These are phyloP conservation scores for Gyrodon lividus DNA, from an alignment of 768 basidiomycete species.

Conservation along the genomic window DNA sequence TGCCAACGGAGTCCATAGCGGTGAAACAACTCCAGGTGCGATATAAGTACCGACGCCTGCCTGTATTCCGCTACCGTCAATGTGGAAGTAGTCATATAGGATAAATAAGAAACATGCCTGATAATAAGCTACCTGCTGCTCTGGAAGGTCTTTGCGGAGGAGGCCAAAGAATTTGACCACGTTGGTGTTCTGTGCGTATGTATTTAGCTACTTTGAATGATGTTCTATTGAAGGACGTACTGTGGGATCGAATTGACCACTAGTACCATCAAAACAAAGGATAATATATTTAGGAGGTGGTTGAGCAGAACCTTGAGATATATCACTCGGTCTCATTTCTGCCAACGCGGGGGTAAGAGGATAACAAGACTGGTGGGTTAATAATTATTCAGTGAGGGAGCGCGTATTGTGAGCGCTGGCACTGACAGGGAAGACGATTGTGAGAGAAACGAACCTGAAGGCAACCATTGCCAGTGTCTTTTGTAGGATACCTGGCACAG, in stretches of 20 bases:
- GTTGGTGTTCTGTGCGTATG: constrained; percentile 53
- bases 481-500: neutral
- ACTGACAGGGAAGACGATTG: neutral
- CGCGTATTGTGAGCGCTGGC: neutral
- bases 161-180: constrained; percentile 69
- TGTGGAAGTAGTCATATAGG: too few relatives aligned
- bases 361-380: neutral
- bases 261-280: constrained; percentile 72
- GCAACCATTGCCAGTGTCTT: neutral
- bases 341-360: too few relatives aligned
- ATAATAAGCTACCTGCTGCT: constrained; percentile 65
- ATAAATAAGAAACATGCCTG: constrained; percentile 45
- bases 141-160: constrained; percentile 55
- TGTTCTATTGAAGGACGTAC: constrained; percentile 44
- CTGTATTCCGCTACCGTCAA: constrained; percentile 22
- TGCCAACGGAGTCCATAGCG: constrained; percentile 56
- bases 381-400: neutral
- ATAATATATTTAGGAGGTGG: constrained; percentile 49
- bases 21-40: constrained; percentile 65
- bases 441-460: neutral
- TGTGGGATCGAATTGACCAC: constrained; percentile 45
- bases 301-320: neutral
- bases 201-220: neutral
- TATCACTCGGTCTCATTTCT: neutral
- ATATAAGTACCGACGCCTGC: constrained; percentile 51